Evolutionary conservation across 2,329 filamentous ascomycete genomes (phyloP), one percentile per base, ranked within the genome.

Genomic region (Claviceps citrina): DNA sequence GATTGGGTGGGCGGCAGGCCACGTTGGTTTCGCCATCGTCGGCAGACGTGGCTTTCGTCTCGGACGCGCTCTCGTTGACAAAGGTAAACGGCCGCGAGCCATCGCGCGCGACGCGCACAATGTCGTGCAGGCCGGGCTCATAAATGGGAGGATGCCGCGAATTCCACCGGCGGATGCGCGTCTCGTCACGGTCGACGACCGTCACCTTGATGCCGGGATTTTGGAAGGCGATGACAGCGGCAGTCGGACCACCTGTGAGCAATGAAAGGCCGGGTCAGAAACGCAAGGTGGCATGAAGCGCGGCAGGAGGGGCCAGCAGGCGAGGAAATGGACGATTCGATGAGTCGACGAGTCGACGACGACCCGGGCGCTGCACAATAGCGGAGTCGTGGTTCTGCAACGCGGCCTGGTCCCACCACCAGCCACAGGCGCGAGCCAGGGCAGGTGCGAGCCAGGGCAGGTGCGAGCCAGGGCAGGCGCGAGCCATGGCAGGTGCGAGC

Each of bases 141-240:
- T 83, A 79, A 45, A 87, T 82, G 32, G 83, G 83, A 13, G 84
- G 71, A 46, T 80, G 70, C 33, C 69, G 65, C 1, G 81, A 83
- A 50, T 84, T 80, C 83, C 83, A 89, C 44, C 73, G 70, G 37
- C 67, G 68, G 46, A 87, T 84, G 34, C 81, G 73, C 30, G 56
- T 60, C 38, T 65, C 65, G 54, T 84, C 77, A 44, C 73, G 66
- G 54, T 87, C 83, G 27, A 86, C 76, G n/a, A 87, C 81, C 16
- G 76, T 82, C 31, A 87, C 78, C 36, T 66, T 67, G 49, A 85
- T 70, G 40, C 76, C 59, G 2, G 81, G 81, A 55, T 84, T 84
- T 48, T 84, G 72, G 51, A 76, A 71, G 18, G 83, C 83, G 42
- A 86, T 73, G 25, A 87, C 72, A 10, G 83, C 78, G 18, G 78